Conservation (phyloP, 2,329 filamentous ascomycete genomes). For the Pseudogymnoascus sp. region DNA sequence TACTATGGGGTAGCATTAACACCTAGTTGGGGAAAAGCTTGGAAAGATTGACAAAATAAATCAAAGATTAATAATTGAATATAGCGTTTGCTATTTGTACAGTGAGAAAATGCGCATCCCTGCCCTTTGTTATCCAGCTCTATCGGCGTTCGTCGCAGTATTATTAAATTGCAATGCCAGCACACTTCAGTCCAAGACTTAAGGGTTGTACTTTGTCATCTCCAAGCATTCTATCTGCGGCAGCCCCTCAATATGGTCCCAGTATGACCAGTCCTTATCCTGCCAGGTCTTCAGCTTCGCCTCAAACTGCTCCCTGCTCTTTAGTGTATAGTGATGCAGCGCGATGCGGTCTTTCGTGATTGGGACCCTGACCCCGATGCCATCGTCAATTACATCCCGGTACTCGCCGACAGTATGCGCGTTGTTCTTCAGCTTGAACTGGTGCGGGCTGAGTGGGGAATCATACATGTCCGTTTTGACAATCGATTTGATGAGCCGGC, state of each 20-base stretch:
- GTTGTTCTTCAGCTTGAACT: constrained; percentile 17
- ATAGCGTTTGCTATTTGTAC: background rate
- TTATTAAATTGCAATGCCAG: background rate
- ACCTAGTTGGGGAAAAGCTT: too few species aligned
- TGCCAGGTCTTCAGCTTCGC: constrained; percentile 23
- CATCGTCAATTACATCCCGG: constrained; percentile 16
- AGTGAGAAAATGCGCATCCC: background rate
- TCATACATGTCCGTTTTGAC: constrained; percentile 23
- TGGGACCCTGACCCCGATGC: constrained; percentile 20
- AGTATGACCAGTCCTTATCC: constrained; percentile 19
- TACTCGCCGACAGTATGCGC: constrained; percentile 23
- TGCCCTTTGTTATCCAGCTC: background rate
- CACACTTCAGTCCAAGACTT: background rate
- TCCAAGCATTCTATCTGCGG: constrained; percentile 20
- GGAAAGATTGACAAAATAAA: too few species aligned
- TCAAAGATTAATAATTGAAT: background rate
- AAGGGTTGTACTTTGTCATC: constrained; percentile 22
- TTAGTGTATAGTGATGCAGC: constrained; percentile 29
- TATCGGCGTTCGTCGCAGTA: background rate
- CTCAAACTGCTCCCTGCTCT: constrained; percentile 27
- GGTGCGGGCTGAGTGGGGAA: constrained; percentile 18
- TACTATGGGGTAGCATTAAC: too few species aligned
- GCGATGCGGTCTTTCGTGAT: constrained; percentile 24
- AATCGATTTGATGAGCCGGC: constrained; percentile 27
- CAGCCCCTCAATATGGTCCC: constrained; percentile 21